These are phyloP conservation scores for Hirschioporus abietinus DNA, from an alignment of 768 basidiomycete genomes.

Conservation along the genomic window DNA sequence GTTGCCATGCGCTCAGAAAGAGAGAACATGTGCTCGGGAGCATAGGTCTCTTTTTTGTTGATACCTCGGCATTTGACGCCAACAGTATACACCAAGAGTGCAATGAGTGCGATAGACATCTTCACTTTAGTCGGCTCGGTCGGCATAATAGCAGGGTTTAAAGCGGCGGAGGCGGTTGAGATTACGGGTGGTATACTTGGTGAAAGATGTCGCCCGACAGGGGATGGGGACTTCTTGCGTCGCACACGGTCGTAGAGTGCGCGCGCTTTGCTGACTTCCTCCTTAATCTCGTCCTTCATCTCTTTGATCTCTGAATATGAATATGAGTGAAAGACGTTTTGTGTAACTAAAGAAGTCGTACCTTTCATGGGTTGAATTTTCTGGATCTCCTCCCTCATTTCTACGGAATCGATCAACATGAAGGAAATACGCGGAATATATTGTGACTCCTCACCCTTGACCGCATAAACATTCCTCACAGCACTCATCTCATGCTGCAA, in stretches of 20 bases:
- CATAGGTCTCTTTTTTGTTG: conserved; percentile 81
- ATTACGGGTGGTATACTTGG: conserved; percentile 11
- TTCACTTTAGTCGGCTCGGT: conserved; percentile 39
- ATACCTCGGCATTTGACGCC: conserved; percentile 93
- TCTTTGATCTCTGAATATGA: not conserved
- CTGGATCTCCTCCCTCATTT: conserved; percentile 34
- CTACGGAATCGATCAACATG: conserved; percentile 14
- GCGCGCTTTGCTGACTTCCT: conserved; percentile 9
- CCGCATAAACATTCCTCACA: conserved; percentile 27
- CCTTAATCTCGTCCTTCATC: conserved; percentile 7
- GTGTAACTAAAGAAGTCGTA: conserved; percentile 4
- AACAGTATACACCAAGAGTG: conserved; percentile 87
- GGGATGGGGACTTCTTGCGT: conserved; percentile 6
- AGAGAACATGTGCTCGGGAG: conserved; percentile 86
- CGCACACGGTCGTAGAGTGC: conserved; percentile 12
- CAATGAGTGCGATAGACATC: conserved; percentile 71
- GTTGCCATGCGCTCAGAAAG: conserved; percentile 81
- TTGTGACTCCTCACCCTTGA: conserved; percentile 25
- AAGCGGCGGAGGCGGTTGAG: conserved; percentile 2
- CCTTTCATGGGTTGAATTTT: conserved; percentile 22
- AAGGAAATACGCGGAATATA: not conserved
- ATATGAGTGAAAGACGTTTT: not conserved
- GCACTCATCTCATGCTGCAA: conserved; percentile 24
- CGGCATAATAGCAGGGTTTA: not conserved
- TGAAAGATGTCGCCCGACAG: conserved; percentile 12